Percentiles rank a stretch among this genome's conserved stretches.
These are phyloP conservation scores for Cyclotella distinguenda DNA, from an alignment of 108 stramenopile species.

Conservation along the genomic window DNA sequence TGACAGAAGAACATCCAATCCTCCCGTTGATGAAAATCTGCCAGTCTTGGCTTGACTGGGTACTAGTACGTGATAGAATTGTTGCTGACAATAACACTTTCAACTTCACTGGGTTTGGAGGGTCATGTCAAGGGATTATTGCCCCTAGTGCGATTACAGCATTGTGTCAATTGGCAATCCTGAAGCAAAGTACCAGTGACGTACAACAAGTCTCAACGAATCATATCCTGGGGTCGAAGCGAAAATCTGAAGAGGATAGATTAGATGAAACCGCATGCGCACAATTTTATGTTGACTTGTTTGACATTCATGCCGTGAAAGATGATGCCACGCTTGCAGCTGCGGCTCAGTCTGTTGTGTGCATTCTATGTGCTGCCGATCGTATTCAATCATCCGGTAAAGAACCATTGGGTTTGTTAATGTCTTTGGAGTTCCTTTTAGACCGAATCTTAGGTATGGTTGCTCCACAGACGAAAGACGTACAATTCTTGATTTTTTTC, in stretches of 20 bases:
- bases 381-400: slow-evolving; percentile 46
- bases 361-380: slow-evolving; percentile 82
- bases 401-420: slow-evolving; percentile 64
- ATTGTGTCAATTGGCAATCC: slow-evolving; percentile 68
- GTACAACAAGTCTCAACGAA: slow-evolving; percentile 4
- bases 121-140: slow-evolving; percentile 56
- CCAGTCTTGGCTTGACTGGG: slow-evolving; percentile 83
- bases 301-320: slow-evolving; percentile 44
- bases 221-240: slow-evolving; percentile 15
- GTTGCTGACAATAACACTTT: slow-evolving; percentile 43
- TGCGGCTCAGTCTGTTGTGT: slow-evolving; percentile 79
- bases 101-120: slow-evolving; percentile 56
- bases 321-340: slow-evolving; percentile 79
- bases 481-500: not conserved
- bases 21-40: slow-evolving; percentile 59
- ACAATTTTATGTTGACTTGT: slow-evolving; percentile 71
- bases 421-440: slow-evolving; percentile 72
- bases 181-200: slow-evolving; percentile 71
- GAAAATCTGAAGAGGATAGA: slow-evolving; percentile 20
- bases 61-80: slow-evolving; percentile 68
- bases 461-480: not conserved
- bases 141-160: slow-evolving; percentile 82
- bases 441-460: slow-evolving; percentile 63
- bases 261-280: slow-evolving; percentile 48
- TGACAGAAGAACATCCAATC: slow-evolving; percentile 74